Evolutionary conservation across 495 filamentous ascomycete genomes (phyloP).

Genomic region (Daldinia childiae): DNA sequence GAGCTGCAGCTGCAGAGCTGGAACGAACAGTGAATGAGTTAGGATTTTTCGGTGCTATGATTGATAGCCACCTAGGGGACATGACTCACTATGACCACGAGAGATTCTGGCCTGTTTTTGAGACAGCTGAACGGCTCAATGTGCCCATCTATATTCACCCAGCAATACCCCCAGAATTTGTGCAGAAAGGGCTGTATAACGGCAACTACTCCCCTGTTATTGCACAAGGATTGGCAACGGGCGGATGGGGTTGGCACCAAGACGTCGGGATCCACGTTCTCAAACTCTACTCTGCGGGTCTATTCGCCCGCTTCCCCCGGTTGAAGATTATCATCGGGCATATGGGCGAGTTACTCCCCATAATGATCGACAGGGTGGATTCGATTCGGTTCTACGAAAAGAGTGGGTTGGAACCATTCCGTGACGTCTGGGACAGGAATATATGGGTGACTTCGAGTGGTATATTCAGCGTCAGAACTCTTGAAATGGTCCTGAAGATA

Average conservation of each 20-base stretch:
- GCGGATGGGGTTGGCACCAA: slow-evolving; percentile 58
- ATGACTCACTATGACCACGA: slow-evolving; percentile 60
- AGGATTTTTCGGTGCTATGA: slow-evolving; percentile 65
- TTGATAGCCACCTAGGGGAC: slow-evolving; percentile 61
- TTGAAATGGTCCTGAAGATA: slow-evolving; percentile 58
- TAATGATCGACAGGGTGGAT: slow-evolving; percentile 68
- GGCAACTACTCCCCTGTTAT: slow-evolving; percentile 57
- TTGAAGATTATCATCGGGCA: slow-evolving; percentile 74
- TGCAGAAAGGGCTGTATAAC: slow-evolving; percentile 45
- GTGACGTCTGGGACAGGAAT: slow-evolving; percentile 67
- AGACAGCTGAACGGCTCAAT: slow-evolving; percentile 59
- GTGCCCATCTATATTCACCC: slow-evolving; percentile 70
- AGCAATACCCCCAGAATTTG: slow-evolving; percentile 51
- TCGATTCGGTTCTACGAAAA: slow-evolving; percentile 59
- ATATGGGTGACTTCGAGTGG: slow-evolving; percentile 73
- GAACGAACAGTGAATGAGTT: slow-evolving; percentile 54
- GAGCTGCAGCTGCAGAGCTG: slow-evolving; percentile 59
- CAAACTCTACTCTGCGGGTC: slow-evolving; percentile 47
- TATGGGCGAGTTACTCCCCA: slow-evolving; percentile 71
- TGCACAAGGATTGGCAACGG: slow-evolving; percentile 43
- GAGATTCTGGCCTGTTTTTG: slow-evolving; percentile 53
- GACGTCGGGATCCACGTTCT: slow-evolving; percentile 57
- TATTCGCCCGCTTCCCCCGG: slow-evolving; percentile 63
- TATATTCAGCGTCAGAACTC: slow-evolving; percentile 59
- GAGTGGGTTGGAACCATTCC: slow-evolving; percentile 59